Conservation (phyloP, 2,329 filamentous ascomycete species). For the Diaporthe sp. region DNA sequence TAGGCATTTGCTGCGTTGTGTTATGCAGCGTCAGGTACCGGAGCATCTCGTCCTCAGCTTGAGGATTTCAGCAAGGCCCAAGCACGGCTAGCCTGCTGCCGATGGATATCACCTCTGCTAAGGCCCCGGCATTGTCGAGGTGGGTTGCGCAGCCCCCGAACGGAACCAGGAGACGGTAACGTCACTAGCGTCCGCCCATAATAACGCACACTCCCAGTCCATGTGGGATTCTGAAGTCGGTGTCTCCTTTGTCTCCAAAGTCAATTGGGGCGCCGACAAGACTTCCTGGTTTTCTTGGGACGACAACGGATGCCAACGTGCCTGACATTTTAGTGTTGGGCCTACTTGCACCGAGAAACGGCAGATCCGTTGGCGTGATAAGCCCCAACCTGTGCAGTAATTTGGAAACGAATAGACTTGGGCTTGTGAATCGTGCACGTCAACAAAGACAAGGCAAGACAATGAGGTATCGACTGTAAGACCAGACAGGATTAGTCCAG, state of each 20-base stretch:
- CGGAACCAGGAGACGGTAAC: constrained; percentile 23
- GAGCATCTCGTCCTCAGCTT: constrained; percentile 37
- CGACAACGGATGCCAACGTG: not conserved
- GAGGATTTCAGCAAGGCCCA: constrained; percentile 2
- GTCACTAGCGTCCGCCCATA: constrained; percentile 29
- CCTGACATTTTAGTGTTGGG: not conserved
- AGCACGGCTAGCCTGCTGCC: constrained; percentile 24
- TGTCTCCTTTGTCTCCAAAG: constrained; percentile 23
- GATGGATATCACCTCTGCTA: constrained; percentile 21
- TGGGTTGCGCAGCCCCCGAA: constrained; percentile 15
- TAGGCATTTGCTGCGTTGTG: not conserved
- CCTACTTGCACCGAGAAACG: not conserved
- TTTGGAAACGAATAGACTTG: not conserved
- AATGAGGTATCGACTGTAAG: not conserved
- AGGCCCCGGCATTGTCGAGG: constrained; percentile 8
- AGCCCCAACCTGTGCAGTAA: not conserved
- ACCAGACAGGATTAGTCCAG: not conserved
- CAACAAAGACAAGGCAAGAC: constrained; percentile 5
- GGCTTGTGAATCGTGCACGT: not conserved
- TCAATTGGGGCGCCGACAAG: constrained; percentile 4
- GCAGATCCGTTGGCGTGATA: not conserved
- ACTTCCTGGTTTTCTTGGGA: not conserved
- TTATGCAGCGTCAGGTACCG: constrained; percentile 7
- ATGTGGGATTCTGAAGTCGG: constrained; percentile 4
- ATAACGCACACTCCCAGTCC: not conserved